Percentiles rank a stretch among this genome's conserved stretches.
phyloP scores from a whole-genome alignment of 441 rosid genomes.

The California macrophylla region DNA sequence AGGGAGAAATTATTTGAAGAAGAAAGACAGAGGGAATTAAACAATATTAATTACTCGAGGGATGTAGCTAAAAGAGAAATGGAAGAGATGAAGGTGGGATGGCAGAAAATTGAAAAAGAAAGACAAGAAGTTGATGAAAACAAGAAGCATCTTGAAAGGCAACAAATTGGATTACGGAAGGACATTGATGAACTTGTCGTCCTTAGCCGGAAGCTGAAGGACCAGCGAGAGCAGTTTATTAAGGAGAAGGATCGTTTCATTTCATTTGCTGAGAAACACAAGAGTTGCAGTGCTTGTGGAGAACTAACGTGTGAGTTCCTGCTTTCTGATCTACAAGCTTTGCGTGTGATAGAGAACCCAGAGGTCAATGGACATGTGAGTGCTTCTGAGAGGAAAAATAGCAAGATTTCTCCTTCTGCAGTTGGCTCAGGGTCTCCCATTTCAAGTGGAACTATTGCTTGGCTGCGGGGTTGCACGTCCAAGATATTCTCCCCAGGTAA shows the following conservation, averaged over 20 bases:
- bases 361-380: conserved; percentile 26
- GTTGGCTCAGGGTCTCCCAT: conserved; percentile 42
- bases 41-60: conserved; percentile 58
- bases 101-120: conserved; percentile 49
- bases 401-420: conserved; percentile 28
- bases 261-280: conserved; percentile 58
- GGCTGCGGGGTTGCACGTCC: conserved; percentile 82
- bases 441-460: conserved; percentile 49
- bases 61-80: conserved; percentile 77
- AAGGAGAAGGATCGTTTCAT: conserved; percentile 78
- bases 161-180: conserved; percentile 64
- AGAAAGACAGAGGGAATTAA: conserved; percentile 64
- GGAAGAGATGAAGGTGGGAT: conserved; percentile 63
- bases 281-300: conserved; percentile 58
- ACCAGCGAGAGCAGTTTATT: conserved; percentile 63
- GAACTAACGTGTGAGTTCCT: conserved; percentile 55
- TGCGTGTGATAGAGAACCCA: conserved; percentile 45
- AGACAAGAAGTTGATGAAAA: conserved; percentile 54
- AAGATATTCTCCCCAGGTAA: conserved; percentile 73
- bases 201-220: conserved; percentile 67
- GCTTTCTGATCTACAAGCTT: conserved; percentile 52
- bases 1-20: conserved; percentile 56
- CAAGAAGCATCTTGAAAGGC: conserved; percentile 62
- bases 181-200: conserved; percentile 75
- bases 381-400: conserved; percentile 22